Evolutionary conservation across 2,329 filamentous ascomycete species (phyloP).

Genomic region (Botrytis fragariae): DNA sequence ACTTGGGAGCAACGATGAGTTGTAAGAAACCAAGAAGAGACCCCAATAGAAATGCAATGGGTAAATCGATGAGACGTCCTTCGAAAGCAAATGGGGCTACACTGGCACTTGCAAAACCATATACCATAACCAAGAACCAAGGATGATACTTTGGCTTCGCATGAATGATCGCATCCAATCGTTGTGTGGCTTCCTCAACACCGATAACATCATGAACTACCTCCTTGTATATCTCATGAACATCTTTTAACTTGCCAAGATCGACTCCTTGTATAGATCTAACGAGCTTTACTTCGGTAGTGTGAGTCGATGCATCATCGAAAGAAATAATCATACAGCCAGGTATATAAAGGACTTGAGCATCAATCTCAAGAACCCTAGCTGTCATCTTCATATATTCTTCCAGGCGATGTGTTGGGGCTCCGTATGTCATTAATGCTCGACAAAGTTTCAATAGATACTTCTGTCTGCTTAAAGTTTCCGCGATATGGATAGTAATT

Average conservation of each 20-base stretch:
- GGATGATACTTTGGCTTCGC: slow-evolving; percentile 48
- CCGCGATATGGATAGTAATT: slow-evolving; percentile 59
- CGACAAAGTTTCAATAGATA: slow-evolving; percentile 84
- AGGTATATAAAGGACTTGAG: slow-evolving; percentile 85
- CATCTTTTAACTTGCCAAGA: slow-evolving; percentile 69
- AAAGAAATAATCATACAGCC: slow-evolving; percentile 95
- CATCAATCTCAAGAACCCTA: slow-evolving; percentile 82
- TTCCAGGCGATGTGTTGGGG: slow-evolving; percentile 86
- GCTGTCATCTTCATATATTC: slow-evolving; percentile 91
- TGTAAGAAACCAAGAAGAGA: slow-evolving; percentile 68
- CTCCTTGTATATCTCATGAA: slow-evolving; percentile 76
- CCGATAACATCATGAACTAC: slow-evolving; percentile 76
- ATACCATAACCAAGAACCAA: slow-evolving; percentile 59
- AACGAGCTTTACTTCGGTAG: slow-evolving; percentile 76
- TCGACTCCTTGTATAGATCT: slow-evolving; percentile 67
- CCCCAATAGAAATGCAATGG: slow-evolving; percentile 68
- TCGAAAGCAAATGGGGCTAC: slow-evolving; percentile 75
- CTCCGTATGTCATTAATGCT: slow-evolving; percentile 85
- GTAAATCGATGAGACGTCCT: slow-evolving; percentile 69
- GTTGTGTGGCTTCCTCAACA: slow-evolving; percentile 65
- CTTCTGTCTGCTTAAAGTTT: slow-evolving; percentile 73
- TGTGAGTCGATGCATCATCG: slow-evolving; percentile 70
- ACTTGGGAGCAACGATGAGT: slow-evolving; percentile 65
- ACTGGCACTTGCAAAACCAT: slow-evolving; percentile 68
- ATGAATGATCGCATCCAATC: slow-evolving; percentile 55